Conservation (phyloP, 106 monocot genomes). For the Dendrobium chrysotoxum region DNA sequence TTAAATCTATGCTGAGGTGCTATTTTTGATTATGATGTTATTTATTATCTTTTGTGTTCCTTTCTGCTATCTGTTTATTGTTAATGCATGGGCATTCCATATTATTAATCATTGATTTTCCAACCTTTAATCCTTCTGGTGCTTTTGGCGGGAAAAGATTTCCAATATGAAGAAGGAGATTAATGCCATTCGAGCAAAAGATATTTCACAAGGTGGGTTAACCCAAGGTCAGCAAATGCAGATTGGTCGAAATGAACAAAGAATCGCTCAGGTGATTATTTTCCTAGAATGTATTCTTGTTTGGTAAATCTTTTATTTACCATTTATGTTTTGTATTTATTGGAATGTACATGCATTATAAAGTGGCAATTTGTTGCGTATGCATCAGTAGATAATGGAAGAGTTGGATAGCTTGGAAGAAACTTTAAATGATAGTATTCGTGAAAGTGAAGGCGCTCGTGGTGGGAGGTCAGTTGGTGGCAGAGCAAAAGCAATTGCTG, state of each 20-base stretch:
- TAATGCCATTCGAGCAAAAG: conserved; percentile 90
- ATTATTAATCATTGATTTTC: background rate
- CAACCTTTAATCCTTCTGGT: background rate
- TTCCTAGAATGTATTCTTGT: background rate
- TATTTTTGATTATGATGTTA: background rate
- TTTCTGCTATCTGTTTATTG: background rate
- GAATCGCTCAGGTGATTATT: conserved; percentile 70
- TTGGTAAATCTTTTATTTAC: background rate
- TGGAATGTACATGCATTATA: background rate
- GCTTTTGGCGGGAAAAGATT: conserved; percentile 44
- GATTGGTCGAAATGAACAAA: conserved; percentile 97
- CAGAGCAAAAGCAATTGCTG: conserved; percentile 38
- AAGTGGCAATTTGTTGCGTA: background rate
- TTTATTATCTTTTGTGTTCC: background rate
- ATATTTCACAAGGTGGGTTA: conserved; percentile 95
- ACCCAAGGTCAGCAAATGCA: conserved; percentile 99
- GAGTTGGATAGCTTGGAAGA: conserved; percentile 96
- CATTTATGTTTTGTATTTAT: background rate
- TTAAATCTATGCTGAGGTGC: background rate
- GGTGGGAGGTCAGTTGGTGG: conserved; percentile 28
- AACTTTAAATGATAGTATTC: conserved; percentile 98
- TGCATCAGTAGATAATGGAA: conserved; percentile 71
- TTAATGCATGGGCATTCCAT: background rate
- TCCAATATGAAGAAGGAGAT: conserved; percentile 97
- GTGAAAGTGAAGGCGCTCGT: conserved; percentile 86